Evolutionary conservation across 2,329 filamentous ascomycete genomes (phyloP).

Genomic region (Coniosporium tulheliwenetii): DNA sequence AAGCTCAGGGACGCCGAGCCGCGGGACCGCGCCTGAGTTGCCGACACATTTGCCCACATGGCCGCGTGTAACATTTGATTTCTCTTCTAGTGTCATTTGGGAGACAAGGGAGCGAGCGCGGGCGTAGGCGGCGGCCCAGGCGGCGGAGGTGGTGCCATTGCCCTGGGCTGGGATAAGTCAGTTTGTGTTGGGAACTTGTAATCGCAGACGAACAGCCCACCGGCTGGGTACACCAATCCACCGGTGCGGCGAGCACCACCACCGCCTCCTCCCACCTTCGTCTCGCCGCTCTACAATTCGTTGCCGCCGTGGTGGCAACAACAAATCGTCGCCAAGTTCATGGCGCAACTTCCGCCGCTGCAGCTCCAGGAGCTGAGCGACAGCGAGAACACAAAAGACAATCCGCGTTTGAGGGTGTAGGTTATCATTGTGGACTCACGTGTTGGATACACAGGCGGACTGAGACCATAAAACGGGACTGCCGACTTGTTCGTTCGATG

Average conservation of each 20-base stretch:
- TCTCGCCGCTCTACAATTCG: too few relatives aligned
- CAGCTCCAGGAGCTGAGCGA: too few relatives aligned
- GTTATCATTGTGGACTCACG: background rate
- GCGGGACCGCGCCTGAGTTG: slow-evolving; percentile 16
- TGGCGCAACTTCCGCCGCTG: too few relatives aligned
- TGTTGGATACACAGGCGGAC: background rate
- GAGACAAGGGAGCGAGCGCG: slow-evolving; percentile 15
- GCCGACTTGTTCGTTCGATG: slow-evolving; percentile 3
- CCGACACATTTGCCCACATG: slow-evolving; percentile 18
- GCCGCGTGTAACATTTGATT: slow-evolving; percentile 18
- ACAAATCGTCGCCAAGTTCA: too few relatives aligned
- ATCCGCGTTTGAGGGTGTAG: background rate
- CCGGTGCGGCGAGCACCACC: too few relatives aligned
- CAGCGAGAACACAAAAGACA: too few relatives aligned
- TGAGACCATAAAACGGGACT: slow-evolving; percentile 1
- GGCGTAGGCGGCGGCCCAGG: slow-evolving; percentile 13
- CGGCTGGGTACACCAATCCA: too few relatives aligned
- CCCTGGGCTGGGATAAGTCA: background rate
- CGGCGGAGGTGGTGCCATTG: background rate
- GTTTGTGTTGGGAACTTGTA: background rate
- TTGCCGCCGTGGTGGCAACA: too few relatives aligned
- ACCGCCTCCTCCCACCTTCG: too few relatives aligned
- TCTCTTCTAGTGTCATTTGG: slow-evolving; percentile 19
- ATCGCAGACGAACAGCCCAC: too few relatives aligned
- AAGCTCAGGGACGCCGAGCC: slow-evolving; percentile 22